Evolutionary conservation across 345 rosid species (phyloP).

Genomic region (Hypericum perforatum): DNA sequence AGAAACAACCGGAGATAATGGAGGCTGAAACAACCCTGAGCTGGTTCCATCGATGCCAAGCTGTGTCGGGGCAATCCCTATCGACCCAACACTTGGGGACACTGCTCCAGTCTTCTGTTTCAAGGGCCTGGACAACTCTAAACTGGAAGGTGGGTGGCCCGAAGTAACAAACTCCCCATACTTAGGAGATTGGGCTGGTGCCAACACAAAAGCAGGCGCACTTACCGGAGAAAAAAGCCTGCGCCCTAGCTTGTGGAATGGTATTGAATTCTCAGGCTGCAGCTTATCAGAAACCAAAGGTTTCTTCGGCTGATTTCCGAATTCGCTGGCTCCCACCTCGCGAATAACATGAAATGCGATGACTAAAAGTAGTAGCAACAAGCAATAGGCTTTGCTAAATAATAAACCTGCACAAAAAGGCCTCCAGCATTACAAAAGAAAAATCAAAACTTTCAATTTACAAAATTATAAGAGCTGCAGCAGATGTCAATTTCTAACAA

Average conservation of each 20-base stretch:
- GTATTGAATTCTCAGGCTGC: conserved; percentile 33
- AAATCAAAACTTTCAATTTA: too few species aligned
- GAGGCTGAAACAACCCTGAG: conserved; percentile 62
- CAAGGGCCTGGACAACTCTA: conserved; percentile 52
- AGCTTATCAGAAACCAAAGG: conserved; percentile 35
- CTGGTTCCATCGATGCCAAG: conserved; percentile 40
- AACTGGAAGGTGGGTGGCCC: conserved; percentile 52
- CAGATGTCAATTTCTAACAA: too few species aligned
- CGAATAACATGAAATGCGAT: conserved; percentile 29
- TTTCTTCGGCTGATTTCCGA: conserved; percentile 23
- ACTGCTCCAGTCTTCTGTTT: conserved; percentile 38
- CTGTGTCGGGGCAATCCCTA: conserved; percentile 63
- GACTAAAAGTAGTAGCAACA: conserved; percentile 32
- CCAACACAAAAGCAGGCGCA: conserved; percentile 23
- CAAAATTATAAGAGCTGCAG: too few species aligned
- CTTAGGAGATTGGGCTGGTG: conserved; percentile 48
- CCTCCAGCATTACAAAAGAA: conserved; percentile 1
- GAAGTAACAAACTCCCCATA: conserved; percentile 48
- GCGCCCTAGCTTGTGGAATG: conserved; percentile 24
- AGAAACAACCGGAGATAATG: conserved; percentile 60
- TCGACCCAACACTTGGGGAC: conserved; percentile 50
- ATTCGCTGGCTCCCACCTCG: conserved; percentile 26
- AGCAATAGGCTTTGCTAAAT: conserved; percentile 13
- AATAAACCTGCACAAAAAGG: conserved; percentile 33
- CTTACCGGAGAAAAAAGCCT: conserved; percentile 39